These are phyloP conservation scores for Erodium trifolium DNA, from an alignment of 441 rosid species.

Conservation along the genomic window DNA sequence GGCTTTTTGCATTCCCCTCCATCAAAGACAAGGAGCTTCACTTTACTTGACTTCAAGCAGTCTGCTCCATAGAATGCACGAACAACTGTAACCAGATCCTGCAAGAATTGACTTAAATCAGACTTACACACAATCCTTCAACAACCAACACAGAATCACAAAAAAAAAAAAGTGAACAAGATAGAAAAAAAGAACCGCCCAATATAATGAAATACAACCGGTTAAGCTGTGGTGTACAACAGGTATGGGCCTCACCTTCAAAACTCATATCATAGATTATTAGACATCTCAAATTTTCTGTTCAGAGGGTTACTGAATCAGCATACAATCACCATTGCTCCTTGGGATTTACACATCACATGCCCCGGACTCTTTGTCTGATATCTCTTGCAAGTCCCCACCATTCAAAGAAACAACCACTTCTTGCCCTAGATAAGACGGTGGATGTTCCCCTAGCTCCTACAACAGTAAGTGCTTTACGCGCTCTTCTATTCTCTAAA, in stretches of 20 bases:
- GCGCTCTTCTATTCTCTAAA: conserved; percentile 2
- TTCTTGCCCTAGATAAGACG: neutral
- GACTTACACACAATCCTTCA: neutral
- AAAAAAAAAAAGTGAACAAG: neutral
- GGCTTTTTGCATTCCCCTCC: conserved; percentile 76
- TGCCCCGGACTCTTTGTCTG: neutral
- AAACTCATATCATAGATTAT: conserved; percentile 20
- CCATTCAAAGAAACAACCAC: conserved; percentile 8
- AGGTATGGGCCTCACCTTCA: conserved; percentile 20
- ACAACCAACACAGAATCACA: neutral
- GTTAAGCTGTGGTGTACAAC: conserved; percentile 11
- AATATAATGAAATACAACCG: neutral
- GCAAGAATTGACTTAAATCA: conserved; percentile 18
- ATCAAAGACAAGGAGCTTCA: conserved; percentile 26
- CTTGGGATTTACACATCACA: conserved; percentile 5
- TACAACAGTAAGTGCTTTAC: conserved; percentile 11
- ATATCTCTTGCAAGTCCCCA: conserved; percentile 2
- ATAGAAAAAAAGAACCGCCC: too few species aligned
- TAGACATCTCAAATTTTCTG: conserved; percentile 18
- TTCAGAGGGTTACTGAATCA: conserved; percentile 8
- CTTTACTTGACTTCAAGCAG: conserved; percentile 20
- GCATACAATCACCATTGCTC: neutral
- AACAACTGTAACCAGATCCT: conserved; percentile 31
- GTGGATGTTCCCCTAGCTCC: conserved; percentile 18
- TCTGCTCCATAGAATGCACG: conserved; percentile 18